Evolutionary conservation across 164 flowering plant species (phyloP), one percentile per base, ranked within the genome.

Genomic region (Aristolochia fimbriata): DNA sequence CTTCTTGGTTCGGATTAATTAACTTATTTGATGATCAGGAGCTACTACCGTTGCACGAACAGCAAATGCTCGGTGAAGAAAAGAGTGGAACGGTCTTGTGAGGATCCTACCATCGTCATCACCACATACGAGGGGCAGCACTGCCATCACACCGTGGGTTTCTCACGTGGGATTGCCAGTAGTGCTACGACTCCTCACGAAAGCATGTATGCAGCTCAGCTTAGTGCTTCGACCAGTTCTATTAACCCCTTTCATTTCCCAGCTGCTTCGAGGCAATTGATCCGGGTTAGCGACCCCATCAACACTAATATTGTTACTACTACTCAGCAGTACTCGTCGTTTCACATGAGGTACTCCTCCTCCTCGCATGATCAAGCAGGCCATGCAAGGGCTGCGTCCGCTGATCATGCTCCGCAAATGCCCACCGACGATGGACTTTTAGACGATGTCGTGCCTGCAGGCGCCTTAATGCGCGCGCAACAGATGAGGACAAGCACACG

Each of bases 111-210:
- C 3, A 69, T 74, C 45, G 97, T 91, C 47, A 91, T 91, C 54
- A 91, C 97, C 0, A 91, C 97, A 46, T 91, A 91, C 31, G 97
- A 91, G 79, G 97, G 97, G 45, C 96, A 87, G 66, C 97, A 91
- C 62, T 82, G 88, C 64, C 52, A 49, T 49, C 52, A 49, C 22
- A 49, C 52, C 6, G n/a, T 49, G 4, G 52, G 52, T 4, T 53
- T 53, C 56, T 13, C 27, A 22, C 56, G 56, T 13, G 56, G 25
- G 16, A 20, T 20, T 49, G 52, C 52, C 43, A 37, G 43, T n/a
- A n/a, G n/a, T n/a, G n/a, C n/a, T n/a, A n/a, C n/a, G n/a, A n/a
- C n/a, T 49, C 20, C 52, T 49, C 52, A 49, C 6, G 52, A 53
- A 22, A 21, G 21, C 24, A 11, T 3, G 16, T 53, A 13, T 14